A percentile compares a stretch with the other conserved stretches of the same genome.
These are phyloP conservation scores for Neofusicoccum sp. DNA, from an alignment of 2,329 filamentous ascomycete species.

Conservation along the genomic window DNA sequence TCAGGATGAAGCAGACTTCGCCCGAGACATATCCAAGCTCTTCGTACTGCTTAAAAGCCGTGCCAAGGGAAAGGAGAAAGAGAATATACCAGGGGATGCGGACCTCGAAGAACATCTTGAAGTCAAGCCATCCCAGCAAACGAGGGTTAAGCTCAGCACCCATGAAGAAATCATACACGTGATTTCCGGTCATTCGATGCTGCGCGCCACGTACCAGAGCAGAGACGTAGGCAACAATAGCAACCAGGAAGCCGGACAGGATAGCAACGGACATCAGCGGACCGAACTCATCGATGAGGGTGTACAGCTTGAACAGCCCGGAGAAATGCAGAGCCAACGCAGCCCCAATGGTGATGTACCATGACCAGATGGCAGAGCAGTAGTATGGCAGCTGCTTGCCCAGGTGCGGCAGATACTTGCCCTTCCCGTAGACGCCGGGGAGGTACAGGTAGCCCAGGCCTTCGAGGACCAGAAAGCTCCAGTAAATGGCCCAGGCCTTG, in stretches of 20 bases:
- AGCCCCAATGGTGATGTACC: conserved; percentile 80
- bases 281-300: conserved; percentile 91
- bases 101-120: conserved; percentile 96
- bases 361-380: conserved; percentile 84
- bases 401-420: conserved; percentile 82
- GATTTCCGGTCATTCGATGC: conserved; percentile 87
- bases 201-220: conserved; percentile 77
- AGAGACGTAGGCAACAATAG: conserved; percentile 82
- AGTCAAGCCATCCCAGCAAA: conserved; percentile 81
- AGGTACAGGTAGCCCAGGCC: conserved; percentile 79
- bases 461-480: conserved; percentile 87
- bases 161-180: conserved; percentile 88
- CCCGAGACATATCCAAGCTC: conserved; percentile 81
- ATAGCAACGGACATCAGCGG: conserved; percentile 92
- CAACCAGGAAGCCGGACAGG: conserved; percentile 81
- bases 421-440: conserved; percentile 84
- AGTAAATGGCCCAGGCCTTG: conserved; percentile 91
- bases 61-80: conserved; percentile 73
- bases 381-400: conserved; percentile 91
- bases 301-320: conserved; percentile 86
- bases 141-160: conserved; percentile 84
- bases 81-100: conserved; percentile 91
- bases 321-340: conserved; percentile 74
- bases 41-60: conserved; percentile 81
- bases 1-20: conserved; percentile 81